A percentile compares a stretch with the other conserved stretches of the same genome.
Evolutionary conservation across 306 rosid genomes (phyloP).

Genomic region (Castanea mollissima): DNA sequence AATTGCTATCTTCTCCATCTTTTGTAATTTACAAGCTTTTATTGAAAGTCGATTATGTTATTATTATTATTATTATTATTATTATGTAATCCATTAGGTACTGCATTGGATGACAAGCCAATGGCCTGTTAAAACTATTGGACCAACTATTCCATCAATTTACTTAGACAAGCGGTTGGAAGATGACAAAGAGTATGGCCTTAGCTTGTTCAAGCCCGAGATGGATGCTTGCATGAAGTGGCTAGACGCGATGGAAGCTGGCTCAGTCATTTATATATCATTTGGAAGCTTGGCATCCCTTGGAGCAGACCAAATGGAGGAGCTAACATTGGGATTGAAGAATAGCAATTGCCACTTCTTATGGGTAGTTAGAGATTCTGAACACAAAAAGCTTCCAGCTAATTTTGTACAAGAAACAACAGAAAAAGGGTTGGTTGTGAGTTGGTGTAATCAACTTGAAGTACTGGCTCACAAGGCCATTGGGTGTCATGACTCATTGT

Average conservation of each 20-base stretch:
- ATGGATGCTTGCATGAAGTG: conserved; percentile 1
- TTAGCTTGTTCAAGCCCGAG: conserved; percentile 8
- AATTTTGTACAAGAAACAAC: neutral
- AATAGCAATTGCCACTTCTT: neutral
- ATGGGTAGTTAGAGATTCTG: conserved; percentile 16
- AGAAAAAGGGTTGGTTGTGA: neutral
- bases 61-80: too few species aligned
- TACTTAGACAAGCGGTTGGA: conserved; percentile 15
- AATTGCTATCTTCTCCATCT: too few species aligned
- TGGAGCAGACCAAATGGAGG: conserved; percentile 14
- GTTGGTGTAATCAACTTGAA: conserved; percentile 11
- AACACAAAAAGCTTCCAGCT: neutral
- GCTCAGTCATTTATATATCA: conserved; percentile 4
- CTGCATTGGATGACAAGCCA: conserved; percentile 13
- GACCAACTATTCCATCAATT: conserved; percentile 16
- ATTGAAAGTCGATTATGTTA: too few species aligned
- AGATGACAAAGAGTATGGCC: conserved; percentile 13
- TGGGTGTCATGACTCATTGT: conserved; percentile 6
- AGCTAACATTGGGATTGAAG: neutral
- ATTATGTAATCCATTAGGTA: neutral
- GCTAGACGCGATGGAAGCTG: conserved; percentile 1
- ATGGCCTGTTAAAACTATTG: conserved; percentile 14
- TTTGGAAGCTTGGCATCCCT: neutral
- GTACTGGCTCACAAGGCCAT: conserved; percentile 7
- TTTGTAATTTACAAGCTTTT: too few species aligned